These are phyloP conservation scores for Neofusicoccum sp. DNA, from an alignment of 2,329 filamentous ascomycete genomes.

Conservation along the genomic window DNA sequence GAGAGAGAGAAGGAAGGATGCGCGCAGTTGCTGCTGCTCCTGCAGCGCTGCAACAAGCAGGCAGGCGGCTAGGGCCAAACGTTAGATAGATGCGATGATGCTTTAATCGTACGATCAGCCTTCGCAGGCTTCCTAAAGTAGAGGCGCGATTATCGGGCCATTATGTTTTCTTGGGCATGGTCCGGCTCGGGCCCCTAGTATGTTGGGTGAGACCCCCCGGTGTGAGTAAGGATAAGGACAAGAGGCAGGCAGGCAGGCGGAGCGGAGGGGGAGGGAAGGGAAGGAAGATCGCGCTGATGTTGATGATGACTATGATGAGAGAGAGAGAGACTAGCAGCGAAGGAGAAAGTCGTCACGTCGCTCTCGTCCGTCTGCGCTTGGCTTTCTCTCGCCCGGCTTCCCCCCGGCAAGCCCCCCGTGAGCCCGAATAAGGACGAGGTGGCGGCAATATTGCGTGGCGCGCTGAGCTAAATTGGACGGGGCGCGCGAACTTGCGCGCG, in stretches of 20 bases:
- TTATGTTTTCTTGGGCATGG: neutral
- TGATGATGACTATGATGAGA: too few relatives aligned
- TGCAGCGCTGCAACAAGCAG: neutral
- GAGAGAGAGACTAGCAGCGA: too few relatives aligned
- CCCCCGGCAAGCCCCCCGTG: neutral
- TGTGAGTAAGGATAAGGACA: too few relatives aligned
- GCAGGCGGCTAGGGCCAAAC: neutral
- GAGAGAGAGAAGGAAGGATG: neutral
- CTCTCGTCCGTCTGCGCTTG: too few relatives aligned
- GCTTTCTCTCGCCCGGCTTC: too few relatives aligned
- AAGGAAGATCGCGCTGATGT: too few relatives aligned
- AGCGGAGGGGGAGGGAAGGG: too few relatives aligned
- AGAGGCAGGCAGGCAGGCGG: too few relatives aligned
- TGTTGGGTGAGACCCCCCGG: too few relatives aligned
- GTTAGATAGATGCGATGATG: conserved; percentile 13
- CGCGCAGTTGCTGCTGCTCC: neutral
- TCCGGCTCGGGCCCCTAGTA: neutral
- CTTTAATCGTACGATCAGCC: conserved; percentile 9
- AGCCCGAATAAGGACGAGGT: neutral
- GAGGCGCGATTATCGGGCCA: neutral
- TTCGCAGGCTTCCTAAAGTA: neutral
- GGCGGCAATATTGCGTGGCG: conserved; percentile 17
- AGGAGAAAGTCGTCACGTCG: too few relatives aligned
- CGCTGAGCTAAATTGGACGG: conserved; percentile 9
- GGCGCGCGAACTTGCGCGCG: conserved; percentile 13